A percentile compares a stretch with the other conserved stretches of the same genome.
phyloP scores from a whole-genome alignment of 129 eudicot genomes.

The Helianthus tuberosus region DNA sequence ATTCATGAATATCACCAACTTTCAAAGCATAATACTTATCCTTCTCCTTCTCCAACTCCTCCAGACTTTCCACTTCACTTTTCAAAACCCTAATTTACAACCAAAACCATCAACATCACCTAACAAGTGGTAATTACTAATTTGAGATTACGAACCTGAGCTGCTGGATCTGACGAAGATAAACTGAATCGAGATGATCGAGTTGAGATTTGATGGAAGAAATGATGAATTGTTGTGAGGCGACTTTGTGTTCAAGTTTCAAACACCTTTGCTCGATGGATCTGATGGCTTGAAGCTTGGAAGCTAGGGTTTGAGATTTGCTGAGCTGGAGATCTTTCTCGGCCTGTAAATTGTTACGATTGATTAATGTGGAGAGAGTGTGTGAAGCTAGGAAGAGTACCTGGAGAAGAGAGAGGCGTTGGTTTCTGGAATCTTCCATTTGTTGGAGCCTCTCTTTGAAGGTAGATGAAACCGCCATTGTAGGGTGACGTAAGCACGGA shows the following conservation, averaged over 20 bases:
- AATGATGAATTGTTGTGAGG: slow-evolving; percentile 44
- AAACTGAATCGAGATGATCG: slow-evolving; percentile 37
- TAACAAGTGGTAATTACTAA: not conserved
- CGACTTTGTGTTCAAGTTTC: slow-evolving; percentile 47
- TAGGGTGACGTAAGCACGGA: slow-evolving; percentile 21
- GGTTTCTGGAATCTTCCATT: slow-evolving; percentile 57
- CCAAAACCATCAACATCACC: not conserved
- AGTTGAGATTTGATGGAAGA: slow-evolving; percentile 55
- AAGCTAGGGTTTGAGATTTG: slow-evolving; percentile 51
- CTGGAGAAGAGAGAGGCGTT: slow-evolving; percentile 60
- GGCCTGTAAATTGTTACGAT: slow-evolving; percentile 33
- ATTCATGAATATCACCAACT: slow-evolving; percentile 44
- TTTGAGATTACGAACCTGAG: slow-evolving; percentile 40
- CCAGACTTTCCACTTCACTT: slow-evolving; percentile 48
- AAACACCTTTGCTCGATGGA: slow-evolving; percentile 52
- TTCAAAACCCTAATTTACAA: slow-evolving; percentile 52
- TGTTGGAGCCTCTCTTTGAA: slow-evolving; percentile 55
- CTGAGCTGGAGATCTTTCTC: slow-evolving; percentile 52
- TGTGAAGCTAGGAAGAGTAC: slow-evolving; percentile 17
- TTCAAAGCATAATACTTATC: slow-evolving; percentile 33
- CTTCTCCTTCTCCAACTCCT: slow-evolving; percentile 51
- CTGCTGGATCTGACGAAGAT: slow-evolving; percentile 31
- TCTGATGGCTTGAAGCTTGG: slow-evolving; percentile 50
- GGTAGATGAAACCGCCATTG: slow-evolving; percentile 65
- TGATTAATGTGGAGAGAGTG: not conserved